Conservation (phyloP, 2,329 filamentous ascomycete species). For the Curvularia verruculosa region DNA sequence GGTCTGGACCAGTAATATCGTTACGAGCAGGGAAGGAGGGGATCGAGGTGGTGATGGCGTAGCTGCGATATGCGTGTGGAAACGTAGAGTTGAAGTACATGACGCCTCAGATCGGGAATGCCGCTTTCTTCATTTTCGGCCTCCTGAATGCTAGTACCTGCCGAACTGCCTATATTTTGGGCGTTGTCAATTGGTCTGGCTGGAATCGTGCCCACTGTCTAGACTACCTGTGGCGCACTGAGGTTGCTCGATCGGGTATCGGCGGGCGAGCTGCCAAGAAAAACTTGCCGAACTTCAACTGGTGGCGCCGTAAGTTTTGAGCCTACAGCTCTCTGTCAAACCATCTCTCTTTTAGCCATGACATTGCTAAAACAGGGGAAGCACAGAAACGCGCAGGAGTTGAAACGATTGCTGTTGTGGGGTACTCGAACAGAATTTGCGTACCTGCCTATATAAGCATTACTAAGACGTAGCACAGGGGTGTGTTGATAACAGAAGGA, state of each 20-base stretch:
- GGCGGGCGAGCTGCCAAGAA: background rate
- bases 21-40: background rate
- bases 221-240: constrained; percentile 1
- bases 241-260: background rate
- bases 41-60: constrained; percentile 3
- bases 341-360: background rate
- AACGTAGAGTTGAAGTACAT: constrained; percentile 1
- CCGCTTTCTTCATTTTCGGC: constrained; percentile 2
- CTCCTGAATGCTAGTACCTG: background rate
- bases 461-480: too few species aligned
- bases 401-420: background rate
- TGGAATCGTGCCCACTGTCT: background rate
- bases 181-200: background rate
- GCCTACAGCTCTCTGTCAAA: background rate
- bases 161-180: background rate
- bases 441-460: background rate
- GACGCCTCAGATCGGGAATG: background rate
- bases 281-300: background rate
- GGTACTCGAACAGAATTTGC: background rate
- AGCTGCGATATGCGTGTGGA: background rate
- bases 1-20: background rate
- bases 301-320: constrained; percentile 5
- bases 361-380: background rate
- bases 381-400: background rate
- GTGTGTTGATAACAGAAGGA: background rate